Evolutionary conservation across 805 yeast species (phyloP).

Genomic region (Metschnikowia shivogae): DNA sequence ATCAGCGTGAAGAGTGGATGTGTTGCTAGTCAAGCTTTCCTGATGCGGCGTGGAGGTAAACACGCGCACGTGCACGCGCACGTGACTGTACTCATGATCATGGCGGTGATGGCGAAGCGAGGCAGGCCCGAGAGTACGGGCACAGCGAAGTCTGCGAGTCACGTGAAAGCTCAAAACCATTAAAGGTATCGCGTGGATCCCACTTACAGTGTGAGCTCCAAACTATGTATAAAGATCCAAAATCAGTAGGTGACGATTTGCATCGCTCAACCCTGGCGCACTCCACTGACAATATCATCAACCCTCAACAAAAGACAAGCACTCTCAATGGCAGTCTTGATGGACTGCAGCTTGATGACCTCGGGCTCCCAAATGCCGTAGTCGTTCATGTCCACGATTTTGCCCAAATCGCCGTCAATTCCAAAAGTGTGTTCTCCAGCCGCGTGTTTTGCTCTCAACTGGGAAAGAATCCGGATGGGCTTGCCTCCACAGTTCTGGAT

Average conservation of each 20-base stretch:
- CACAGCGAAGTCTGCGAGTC: neutral
- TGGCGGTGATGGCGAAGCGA: neutral
- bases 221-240: too few species aligned
- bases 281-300: conserved; percentile 97
- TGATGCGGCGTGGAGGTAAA: conserved; percentile 12
- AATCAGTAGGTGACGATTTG: neutral
- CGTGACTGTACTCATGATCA: conserved; percentile 5
- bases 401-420: conserved; percentile 92
- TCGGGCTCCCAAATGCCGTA: conserved; percentile 99
- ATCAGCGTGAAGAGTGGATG: neutral
- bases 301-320: conserved; percentile 93
- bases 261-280: conserved; percentile 45
- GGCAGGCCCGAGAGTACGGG: neutral
- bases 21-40: conserved; percentile 7
- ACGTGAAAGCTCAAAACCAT: neutral
- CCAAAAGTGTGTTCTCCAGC: conserved; percentile 84
- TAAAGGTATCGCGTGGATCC: neutral
- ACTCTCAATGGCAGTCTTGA: conserved; percentile 97
- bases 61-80: conserved; percentile 4
- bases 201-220: neutral
- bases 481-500: conserved; percentile 98
- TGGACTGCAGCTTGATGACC: conserved; percentile 92
- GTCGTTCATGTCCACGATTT: conserved; percentile 89
- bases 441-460: conserved; percentile 94
- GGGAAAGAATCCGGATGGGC: conserved; percentile 84